These are phyloP conservation scores for Pleurotus giganteus DNA, from an alignment of 768 basidiomycete genomes.

Conservation along the genomic window DNA sequence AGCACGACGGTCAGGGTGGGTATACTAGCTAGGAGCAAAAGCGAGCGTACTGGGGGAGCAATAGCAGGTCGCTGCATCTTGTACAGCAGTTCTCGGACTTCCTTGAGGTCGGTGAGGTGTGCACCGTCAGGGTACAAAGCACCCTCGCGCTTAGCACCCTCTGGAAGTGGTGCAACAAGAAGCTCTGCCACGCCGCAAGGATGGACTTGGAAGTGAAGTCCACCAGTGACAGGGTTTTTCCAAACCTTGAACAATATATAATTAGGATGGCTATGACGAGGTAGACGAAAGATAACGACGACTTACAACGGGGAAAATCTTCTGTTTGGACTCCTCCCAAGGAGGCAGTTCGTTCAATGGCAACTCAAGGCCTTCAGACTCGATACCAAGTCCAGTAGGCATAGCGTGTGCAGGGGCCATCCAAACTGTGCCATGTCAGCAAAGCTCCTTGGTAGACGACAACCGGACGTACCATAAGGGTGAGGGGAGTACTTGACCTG, in stretches of 20 bases:
- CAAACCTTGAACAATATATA: slow-evolving; percentile 53
- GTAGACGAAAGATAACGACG: slow-evolving; percentile 22
- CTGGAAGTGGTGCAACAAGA: slow-evolving; percentile 70
- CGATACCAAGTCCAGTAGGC: slow-evolving; percentile 82
- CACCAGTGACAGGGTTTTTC: slow-evolving; percentile 88
- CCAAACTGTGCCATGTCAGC: slow-evolving; percentile 52
- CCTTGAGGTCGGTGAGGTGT: slow-evolving; percentile 66
- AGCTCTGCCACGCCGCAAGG: slow-evolving; percentile 73
- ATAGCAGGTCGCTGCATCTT: slow-evolving; percentile 89
- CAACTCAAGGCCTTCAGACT: slow-evolving; percentile 73
- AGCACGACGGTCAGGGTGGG: neutral
- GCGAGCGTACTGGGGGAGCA: slow-evolving; percentile 58
- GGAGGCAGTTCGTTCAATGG: slow-evolving; percentile 63
- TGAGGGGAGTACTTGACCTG: slow-evolving; percentile 81
- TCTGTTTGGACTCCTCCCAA: slow-evolving; percentile 79
- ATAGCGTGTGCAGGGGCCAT: slow-evolving; percentile 76
- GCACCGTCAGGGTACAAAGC: slow-evolving; percentile 85
- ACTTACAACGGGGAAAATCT: slow-evolving; percentile 63
- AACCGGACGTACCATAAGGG: slow-evolving; percentile 46
- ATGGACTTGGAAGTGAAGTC: slow-evolving; percentile 88
- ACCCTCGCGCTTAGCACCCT: slow-evolving; percentile 50
- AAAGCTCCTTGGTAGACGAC: neutral
- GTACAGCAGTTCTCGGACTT: slow-evolving; percentile 75
- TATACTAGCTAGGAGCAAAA: neutral
- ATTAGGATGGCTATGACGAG: slow-evolving; percentile 4